phyloP scores from a whole-genome alignment of 108 stramenopile genomes.

The Parietichytrium sp. region DNA sequence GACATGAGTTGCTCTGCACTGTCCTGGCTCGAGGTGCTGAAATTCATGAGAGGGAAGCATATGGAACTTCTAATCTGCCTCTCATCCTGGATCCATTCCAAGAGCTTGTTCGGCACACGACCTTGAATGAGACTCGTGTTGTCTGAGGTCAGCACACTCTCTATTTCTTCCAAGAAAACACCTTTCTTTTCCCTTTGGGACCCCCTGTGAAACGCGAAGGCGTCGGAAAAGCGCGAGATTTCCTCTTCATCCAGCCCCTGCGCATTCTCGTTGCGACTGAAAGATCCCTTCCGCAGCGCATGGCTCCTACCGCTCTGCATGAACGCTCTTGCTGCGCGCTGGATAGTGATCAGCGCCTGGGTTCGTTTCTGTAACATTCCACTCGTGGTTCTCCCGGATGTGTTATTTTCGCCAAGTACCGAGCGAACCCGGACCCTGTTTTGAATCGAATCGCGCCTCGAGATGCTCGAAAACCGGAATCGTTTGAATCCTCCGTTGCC shows the following conservation, averaged over 20 bases:
- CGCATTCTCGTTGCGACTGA: background rate
- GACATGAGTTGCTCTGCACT: no score
- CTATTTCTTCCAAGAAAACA: background rate
- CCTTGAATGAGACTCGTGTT: background rate
- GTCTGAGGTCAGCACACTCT: background rate
- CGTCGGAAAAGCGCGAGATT: background rate
- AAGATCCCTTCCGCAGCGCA: background rate
- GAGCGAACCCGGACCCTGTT: constrained; percentile 17
- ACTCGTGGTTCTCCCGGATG: constrained; percentile 2
- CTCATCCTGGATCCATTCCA: constrained; percentile 19
- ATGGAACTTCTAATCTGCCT: no score
- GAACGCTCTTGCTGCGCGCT: constrained; percentile 26
- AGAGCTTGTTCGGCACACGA: background rate
- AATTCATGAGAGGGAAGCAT: no score
- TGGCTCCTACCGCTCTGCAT: background rate
- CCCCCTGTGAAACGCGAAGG: background rate
- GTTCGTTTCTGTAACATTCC: background rate
- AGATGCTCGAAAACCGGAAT: background rate
- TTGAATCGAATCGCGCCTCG: background rate
- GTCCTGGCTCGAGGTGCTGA: no score
- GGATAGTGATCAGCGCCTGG: constrained; percentile 3
- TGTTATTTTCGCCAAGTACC: constrained; percentile 9
- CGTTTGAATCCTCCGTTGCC: background rate
- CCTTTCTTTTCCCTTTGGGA: background rate
- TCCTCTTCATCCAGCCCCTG: background rate